Evolutionary conservation across 2,329 filamentous ascomycete species (phyloP).

Genomic region (Ophiostoma piceae): DNA sequence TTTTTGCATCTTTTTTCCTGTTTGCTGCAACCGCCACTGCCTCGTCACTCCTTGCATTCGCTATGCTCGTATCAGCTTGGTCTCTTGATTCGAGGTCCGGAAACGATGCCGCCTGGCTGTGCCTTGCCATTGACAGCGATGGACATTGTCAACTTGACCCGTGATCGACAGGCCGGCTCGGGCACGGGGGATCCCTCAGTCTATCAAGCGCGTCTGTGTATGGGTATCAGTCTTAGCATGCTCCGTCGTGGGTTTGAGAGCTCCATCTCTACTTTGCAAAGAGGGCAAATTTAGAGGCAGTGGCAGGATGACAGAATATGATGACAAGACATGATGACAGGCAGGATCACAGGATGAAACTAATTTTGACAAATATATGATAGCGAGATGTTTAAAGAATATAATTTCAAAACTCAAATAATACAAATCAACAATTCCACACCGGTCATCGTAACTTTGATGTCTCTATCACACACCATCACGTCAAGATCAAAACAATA

Average conservation of each 20-base stretch:
- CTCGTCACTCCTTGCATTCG: neutral
- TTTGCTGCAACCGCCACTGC: constrained; percentile 1
- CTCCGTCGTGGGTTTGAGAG: neutral
- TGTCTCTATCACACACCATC: neutral
- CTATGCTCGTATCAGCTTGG: neutral
- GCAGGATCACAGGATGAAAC: neutral
- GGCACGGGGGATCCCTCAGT: neutral
- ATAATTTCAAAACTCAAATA: neutral
- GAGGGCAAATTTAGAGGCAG: neutral
- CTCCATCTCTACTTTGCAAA: neutral
- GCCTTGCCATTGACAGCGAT: neutral
- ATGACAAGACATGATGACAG: neutral
- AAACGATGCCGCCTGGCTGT: neutral
- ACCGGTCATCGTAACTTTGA: neutral
- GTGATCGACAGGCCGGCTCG: constrained; percentile 1
- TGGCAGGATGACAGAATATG: neutral
- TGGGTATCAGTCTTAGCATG: neutral
- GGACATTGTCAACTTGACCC: constrained; percentile 1
- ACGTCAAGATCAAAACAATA: neutral
- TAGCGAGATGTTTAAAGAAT: neutral
- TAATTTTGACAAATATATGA: neutral
- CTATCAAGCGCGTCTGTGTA: neutral
- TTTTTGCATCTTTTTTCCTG: neutral
- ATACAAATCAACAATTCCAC: neutral
- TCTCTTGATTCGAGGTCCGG: neutral